Base-by-base conservation (phyloP, 1,284 basidiomycete genomes). In the Mycena citricolor region DNA sequence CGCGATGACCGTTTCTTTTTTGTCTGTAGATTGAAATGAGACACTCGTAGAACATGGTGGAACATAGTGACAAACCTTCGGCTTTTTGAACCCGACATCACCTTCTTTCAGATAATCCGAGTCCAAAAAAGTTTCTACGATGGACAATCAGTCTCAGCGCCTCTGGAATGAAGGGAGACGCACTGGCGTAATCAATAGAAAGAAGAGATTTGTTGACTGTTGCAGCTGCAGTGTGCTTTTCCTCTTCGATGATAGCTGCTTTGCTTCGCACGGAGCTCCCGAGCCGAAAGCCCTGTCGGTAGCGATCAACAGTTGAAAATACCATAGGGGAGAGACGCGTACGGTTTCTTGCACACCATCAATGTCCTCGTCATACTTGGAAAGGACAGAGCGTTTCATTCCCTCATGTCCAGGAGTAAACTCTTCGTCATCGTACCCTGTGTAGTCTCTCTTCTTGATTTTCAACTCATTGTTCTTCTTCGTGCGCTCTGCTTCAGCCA, bases 381-480 rank as follows among this genome's bases (percentile, higher is more conserved):
- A 75, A 32, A 99, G 69, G 25, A 99, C 76, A n/a, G 87, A 79
- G 11, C 82, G 79, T 62, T 90, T 92, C 71, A 84, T 75, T 16
- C 90, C 91, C 31, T 76, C 78, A 59, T 77, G 77, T 26, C 86
- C 84, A 21, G 79, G 77, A 13, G 70, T 68, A 54, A 95, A 94
- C 59, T 97, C 94, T 3, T 97, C 93, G 57, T 99, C 95, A 59
- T 99, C 95, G 61, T 94, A 93, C 17, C 95, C 95, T 0, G 90
- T 95, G 61, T 99, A 99, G 58, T 90, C 83, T 32, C 81, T 79
- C 33, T 83, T 87, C 68, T 95, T 97, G 42, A 88, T 87, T 67
- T 97, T 97, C 29, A 90, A 70, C 43, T 94, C 90, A 36, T 82
- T 76, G 43, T 82, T 88, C 70, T 85, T 85, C 61, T 87, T 81